Conservation (phyloP, 495 filamentous ascomycete genomes). For the Ramalina intermedia region DNA sequence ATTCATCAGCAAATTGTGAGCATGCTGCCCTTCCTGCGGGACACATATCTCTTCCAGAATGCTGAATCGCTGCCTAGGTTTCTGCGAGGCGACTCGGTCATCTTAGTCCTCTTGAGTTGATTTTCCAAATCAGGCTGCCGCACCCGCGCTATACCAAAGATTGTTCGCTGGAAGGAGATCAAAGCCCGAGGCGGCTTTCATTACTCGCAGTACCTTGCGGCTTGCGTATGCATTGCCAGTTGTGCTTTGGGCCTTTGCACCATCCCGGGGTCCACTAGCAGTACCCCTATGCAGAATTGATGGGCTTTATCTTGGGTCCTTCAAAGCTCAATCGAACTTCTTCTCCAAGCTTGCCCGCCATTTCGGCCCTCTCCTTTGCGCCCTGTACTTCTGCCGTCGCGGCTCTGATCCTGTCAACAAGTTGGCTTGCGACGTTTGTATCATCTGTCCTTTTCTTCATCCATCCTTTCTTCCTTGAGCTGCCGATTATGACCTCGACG, state of each 20-base stretch:
- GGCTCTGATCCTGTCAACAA: conserved; percentile 10
- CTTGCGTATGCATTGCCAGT: too few species aligned
- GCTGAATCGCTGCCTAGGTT: conserved; percentile 44
- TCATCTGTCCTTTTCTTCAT: conserved; percentile 12
- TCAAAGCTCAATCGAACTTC: conserved; percentile 10
- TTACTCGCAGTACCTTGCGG: too few species aligned
- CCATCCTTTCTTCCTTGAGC: conserved; percentile 28
- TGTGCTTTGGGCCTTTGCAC: too few species aligned
- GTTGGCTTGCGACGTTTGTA: conserved; percentile 2
- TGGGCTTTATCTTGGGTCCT: conserved; percentile 8
- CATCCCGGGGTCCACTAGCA: not conserved
- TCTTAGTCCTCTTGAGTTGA: conserved; percentile 81
- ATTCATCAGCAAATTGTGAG: conserved; percentile 96
- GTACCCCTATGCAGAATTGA: too few species aligned
- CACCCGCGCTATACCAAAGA: too few species aligned
- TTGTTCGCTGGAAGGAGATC: too few species aligned
- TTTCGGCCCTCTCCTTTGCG: conserved; percentile 10
- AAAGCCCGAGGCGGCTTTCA: too few species aligned
- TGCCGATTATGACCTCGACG: conserved; percentile 47
- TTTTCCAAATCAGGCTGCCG: not conserved
- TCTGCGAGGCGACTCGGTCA: conserved; percentile 83
- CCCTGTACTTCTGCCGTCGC: conserved; percentile 9
- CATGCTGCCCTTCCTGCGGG: too few species aligned
- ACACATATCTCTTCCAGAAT: not conserved
- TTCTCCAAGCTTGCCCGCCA: conserved; percentile 6